Percentiles rank a stretch among this genome's conserved stretches.
Conservation (phyloP, 768 basidiomycete species). For the Lactarius psammicola region DNA sequence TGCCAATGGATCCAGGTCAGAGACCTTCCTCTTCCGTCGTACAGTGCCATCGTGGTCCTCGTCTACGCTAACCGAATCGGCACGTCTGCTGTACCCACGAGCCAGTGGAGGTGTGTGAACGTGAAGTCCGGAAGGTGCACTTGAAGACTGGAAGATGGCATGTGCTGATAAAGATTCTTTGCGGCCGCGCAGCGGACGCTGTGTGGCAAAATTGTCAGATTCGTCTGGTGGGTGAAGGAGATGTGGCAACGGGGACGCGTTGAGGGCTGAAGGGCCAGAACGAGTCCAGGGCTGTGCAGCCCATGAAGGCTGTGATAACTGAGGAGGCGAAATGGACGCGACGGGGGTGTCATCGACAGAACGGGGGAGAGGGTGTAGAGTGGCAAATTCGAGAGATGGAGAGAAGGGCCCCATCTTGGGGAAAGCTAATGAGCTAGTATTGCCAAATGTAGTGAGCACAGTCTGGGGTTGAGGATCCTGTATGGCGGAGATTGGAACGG, state of each 20-base stretch:
- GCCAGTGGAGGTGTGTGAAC: constrained; percentile 48
- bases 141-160: constrained; percentile 66
- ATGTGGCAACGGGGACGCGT: constrained; percentile 44
- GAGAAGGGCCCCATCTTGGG: constrained; percentile 55
- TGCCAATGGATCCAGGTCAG: constrained; percentile 30
- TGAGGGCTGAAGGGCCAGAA: constrained; percentile 31
- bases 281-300: constrained; percentile 64
- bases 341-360: constrained; percentile 40
- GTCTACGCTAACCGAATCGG: constrained; percentile 59
- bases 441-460: constrained; percentile 51
- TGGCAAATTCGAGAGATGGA: constrained; percentile 54
- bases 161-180: constrained; percentile 48
- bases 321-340: constrained; percentile 57
- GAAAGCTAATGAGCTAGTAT: constrained; percentile 37
- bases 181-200: constrained; percentile 40
- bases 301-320: constrained; percentile 65
- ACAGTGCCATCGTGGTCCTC: constrained; percentile 76
- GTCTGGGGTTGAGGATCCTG: constrained; percentile 43
- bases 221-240: constrained; percentile 38
- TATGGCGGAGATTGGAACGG: constrained; percentile 64
- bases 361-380: constrained; percentile 56
- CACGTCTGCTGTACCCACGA: constrained; percentile 62
- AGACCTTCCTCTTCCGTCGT: constrained; percentile 49
- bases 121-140: constrained; percentile 60
- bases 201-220: constrained; percentile 43